Base-by-base conservation (phyloP, 768 basidiomycete genomes). In the Kwoniella sp. region DNA sequence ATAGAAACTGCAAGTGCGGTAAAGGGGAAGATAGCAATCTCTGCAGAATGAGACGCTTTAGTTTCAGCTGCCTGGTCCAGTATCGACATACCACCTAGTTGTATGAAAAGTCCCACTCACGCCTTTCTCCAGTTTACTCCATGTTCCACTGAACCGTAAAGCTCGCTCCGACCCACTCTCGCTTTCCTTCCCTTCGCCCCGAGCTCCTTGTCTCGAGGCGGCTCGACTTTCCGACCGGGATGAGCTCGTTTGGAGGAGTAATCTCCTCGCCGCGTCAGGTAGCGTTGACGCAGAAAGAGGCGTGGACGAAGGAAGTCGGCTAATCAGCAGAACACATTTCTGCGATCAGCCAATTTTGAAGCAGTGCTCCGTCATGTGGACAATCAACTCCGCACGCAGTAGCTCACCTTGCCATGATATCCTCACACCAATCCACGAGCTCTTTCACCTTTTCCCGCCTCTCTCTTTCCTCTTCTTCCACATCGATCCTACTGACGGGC, bases 1-100 rank as follows among this genome's bases (percentile, higher is more conserved):
- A 56, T 20, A 77, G 68, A 63, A 77, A 77, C 59, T 77, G 76
- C 23, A 77, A 58, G 45, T 77, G 76, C 3, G 73, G 73, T 26
- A 65, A 31, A 52, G 76, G 76, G 8, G 70, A 70, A 31, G 72
- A 67, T 2, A 77, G 55, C 1, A 72, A 68, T 29, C 56, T 55
- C 75, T 74, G 51, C 41, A 3, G 20, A 45, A 17, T 11, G 4
- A 45, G 41, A 23, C 9, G 37, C 22, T 54, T 3, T 37, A 23
- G 31, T 12, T 17, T 50, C 60, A 34, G 25, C 11, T 41, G 20
- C n/a, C 13, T 52, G 20, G 34, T 26, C 58, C 30, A 12, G 4
- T 22, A 26, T 51, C 28, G 51, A 48, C 23, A 34, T 5, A 5
- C 34, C 5, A 34, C 34, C 5, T 34, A 34, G 41, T 17, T 45